A percentile compares a stretch with the other conserved stretches of the same genome.
Conservation (phyloP, 176 grass and related monocot species). For the Avena insularis region DNA sequence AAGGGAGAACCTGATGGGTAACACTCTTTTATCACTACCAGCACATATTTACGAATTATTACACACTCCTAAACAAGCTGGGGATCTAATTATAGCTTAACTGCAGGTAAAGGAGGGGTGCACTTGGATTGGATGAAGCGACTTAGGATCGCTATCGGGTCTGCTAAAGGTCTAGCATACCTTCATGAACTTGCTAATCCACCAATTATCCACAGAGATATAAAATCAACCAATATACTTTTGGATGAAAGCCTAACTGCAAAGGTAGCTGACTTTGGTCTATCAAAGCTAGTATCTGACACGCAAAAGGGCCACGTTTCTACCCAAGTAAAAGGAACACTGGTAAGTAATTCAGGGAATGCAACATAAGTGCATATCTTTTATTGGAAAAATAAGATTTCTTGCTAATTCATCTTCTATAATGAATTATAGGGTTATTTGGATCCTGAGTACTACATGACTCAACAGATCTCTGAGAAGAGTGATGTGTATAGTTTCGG, state of each 20-base stretch:
- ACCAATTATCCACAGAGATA: conserved; percentile 79
- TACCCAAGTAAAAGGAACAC: conserved; percentile 82
- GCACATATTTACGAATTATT: not conserved
- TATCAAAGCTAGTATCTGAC: conserved; percentile 67
- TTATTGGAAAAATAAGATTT: not conserved
- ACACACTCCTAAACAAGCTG: conserved; percentile 11
- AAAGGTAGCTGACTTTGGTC: conserved; percentile 87
- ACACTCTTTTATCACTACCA: conserved; percentile 24
- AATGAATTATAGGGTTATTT: conserved; percentile 66
- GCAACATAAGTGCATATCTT: conserved; percentile 5
- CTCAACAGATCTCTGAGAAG: conserved; percentile 78
- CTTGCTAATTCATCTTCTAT: conserved; percentile 38
- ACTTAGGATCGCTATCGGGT: conserved; percentile 56
- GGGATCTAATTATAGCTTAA: conserved; percentile 20
- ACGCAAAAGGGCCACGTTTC: conserved; percentile 65
- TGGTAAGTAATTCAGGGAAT: conserved; percentile 55
- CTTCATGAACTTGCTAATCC: conserved; percentile 83
- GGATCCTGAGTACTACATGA: conserved; percentile 89
- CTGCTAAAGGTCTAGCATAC: conserved; percentile 76
- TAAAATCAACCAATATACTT: conserved; percentile 83
- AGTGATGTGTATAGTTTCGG: conserved; percentile 81
- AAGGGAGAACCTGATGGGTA: conserved; percentile 73
- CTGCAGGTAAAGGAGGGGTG: conserved; percentile 51
- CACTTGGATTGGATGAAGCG: conserved; percentile 68
- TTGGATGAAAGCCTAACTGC: conserved; percentile 66